Percentiles rank a stretch among this genome's conserved stretches.
Evolutionary conservation across 208 protist species (phyloP).

Genomic region (Acanthamoeba lenticulata): DNA sequence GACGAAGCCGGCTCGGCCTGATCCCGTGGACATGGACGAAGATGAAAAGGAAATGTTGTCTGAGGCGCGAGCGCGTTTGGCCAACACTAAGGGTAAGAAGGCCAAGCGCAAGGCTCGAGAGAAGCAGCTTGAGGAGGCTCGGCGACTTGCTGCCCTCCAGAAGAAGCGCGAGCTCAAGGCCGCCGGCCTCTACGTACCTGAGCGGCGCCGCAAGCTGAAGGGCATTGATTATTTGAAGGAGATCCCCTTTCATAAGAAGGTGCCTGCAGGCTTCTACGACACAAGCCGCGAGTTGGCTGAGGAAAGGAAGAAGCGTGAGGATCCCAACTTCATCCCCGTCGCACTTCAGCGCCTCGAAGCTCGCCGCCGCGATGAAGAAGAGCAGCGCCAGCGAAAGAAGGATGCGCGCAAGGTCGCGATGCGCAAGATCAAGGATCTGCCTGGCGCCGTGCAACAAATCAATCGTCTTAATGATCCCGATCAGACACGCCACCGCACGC

Average conservation of each 20-base stretch:
- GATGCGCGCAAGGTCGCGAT: slow-evolving; percentile 83
- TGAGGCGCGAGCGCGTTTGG: slow-evolving; percentile 98
- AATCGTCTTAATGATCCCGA: slow-evolving; percentile 82
- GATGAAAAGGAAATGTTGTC: slow-evolving; percentile 98
- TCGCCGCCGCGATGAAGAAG: slow-evolving; percentile 69
- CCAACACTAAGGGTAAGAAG: slow-evolving; percentile 99
- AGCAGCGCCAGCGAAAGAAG: slow-evolving; percentile 84
- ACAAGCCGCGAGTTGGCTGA: slow-evolving; percentile 52
- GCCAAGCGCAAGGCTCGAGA: slow-evolving; percentile 98
- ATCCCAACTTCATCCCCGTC: slow-evolving; percentile 39
- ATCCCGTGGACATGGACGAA: slow-evolving; percentile 97
- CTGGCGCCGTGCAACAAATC: slow-evolving; percentile 76
- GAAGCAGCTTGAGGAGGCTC: slow-evolving; percentile 97
- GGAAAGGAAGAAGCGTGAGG: slow-evolving; percentile 18
- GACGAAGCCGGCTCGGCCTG: slow-evolving; percentile 94
- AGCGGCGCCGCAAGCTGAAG: slow-evolving; percentile 57
- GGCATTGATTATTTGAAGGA: slow-evolving; percentile 91
- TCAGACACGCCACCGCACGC: slow-evolving; percentile 72
- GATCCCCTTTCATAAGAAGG: slow-evolving; percentile 90
- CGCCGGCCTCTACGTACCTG: slow-evolving; percentile 90
- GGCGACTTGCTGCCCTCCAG: slow-evolving; percentile 96
- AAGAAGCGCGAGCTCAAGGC: slow-evolving; percentile 97
- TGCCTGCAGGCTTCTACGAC: slow-evolving; percentile 86
- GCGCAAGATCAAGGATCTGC: slow-evolving; percentile 83
- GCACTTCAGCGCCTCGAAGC: slow-evolving; percentile 82